Conservation (phyloP, 352 stramenopile species). For the Phytophthora tubulina region DNA sequence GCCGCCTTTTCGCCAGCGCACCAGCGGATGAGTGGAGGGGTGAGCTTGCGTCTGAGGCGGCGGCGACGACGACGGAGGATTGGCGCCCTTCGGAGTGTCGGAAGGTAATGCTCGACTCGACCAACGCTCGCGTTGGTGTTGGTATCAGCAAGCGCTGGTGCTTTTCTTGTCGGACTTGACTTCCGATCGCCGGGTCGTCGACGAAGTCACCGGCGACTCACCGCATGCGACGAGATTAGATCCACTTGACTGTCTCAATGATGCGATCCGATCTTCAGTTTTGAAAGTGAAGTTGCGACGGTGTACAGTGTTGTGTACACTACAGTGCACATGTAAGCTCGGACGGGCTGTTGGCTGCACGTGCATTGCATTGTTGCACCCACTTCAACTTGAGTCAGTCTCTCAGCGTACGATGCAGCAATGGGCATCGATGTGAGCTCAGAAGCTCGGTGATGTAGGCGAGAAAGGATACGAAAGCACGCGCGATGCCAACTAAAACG, state of each 20-base stretch:
- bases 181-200: too few relatives aligned
- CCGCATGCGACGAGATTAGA: slow-evolving; percentile 7
- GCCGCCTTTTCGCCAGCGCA: neutral
- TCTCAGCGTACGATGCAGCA: neutral
- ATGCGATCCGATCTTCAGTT: slow-evolving; percentile 19
- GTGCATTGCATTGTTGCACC: neutral
- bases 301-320: too few relatives aligned
- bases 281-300: neutral
- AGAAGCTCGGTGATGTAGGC: neutral
- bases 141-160: too few relatives aligned
- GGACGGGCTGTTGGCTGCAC: neutral
- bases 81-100: too few relatives aligned
- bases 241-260: slow-evolving; percentile 9
- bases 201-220: neutral
- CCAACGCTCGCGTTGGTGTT: too few relatives aligned
- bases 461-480: neutral
- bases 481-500: neutral
- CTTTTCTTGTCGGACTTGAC: too few relatives aligned
- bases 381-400: neutral
- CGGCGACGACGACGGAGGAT: neutral
- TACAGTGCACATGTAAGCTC: too few relatives aligned
- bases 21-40: slow-evolving; percentile 1
- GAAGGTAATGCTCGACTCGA: too few relatives aligned
- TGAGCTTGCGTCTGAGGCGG: neutral
- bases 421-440: neutral